Base-by-base conservation (phyloP, 768 basidiomycete species). In the Mycena vitilis region DNA sequence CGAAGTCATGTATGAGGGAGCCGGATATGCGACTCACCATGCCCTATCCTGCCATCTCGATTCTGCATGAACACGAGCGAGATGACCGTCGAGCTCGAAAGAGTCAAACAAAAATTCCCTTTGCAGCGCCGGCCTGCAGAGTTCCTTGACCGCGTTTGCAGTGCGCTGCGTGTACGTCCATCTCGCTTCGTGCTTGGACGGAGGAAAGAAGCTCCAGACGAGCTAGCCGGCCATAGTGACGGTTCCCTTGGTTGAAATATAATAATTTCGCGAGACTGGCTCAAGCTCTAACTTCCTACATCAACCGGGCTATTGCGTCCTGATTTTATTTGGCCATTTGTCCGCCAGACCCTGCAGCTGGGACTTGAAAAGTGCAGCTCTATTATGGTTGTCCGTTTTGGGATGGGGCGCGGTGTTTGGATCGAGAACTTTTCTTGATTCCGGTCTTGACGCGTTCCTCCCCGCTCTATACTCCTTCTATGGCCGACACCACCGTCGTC, bases 401-500 rank as follows among this genome's bases (percentile, higher is more conserved):
- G 56, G 37, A 15, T 15, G 18, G 15, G 16, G 30, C 30, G 5
- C 23, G 49, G 49, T 55, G 58, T 44, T 53, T 54, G 56, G 36
- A 30, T 30, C 56, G 37, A 12, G 6, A 9, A 2, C 5, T 42
- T 54, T 56, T 47, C 18, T 15, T 42, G 16, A 13, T 36, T 25
- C 2, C 40, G 11, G 30, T 12, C n/a, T 40, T 22, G 30, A 63
- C 51, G 56, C 52, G 58, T 40, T 40, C 44, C 36, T 44, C 45
- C 49, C 58, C 18, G 42, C 49, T 60, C 63, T 42, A 48, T 40
- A 25, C 20, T 15, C 51, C 58, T 36, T 2, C 60, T 22, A 71
- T 70, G 66, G 71, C 67, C 60, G 72, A 75, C 65, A 52, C 59
- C 60, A 70, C 60, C 40, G 1, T 45, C 56, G 73, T 74, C 53